phyloP scores from a whole-genome alignment of 495 filamentous ascomycete species.

The Penicillium lividum region DNA sequence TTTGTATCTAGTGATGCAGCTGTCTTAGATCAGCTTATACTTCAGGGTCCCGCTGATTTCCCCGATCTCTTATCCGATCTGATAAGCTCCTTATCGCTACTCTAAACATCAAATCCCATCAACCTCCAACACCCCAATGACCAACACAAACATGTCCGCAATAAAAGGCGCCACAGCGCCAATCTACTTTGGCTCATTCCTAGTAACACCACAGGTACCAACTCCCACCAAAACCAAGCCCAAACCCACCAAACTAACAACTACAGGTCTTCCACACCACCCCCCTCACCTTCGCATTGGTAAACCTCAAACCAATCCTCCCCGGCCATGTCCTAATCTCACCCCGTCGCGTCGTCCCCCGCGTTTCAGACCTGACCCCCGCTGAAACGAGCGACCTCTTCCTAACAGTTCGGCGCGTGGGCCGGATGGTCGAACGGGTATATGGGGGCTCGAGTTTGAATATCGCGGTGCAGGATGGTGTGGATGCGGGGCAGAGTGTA shows the following conservation, averaged over 20 bases:
- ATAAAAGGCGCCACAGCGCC: constrained; percentile 34
- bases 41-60: not conserved
- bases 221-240: not conserved
- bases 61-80: not conserved
- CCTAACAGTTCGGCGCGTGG: constrained; percentile 75
- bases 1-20: not conserved
- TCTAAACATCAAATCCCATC: not conserved
- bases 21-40: not conserved
- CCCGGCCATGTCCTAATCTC: constrained; percentile 89
- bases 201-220: constrained; percentile 49
- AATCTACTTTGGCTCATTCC: constrained; percentile 49
- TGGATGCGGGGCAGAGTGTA: constrained; percentile 85
- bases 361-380: constrained; percentile 71
- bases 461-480: constrained; percentile 90
- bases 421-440: constrained; percentile 72
- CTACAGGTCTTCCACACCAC: constrained; percentile 80
- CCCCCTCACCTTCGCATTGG: constrained; percentile 75
- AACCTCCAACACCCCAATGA: constrained; percentile 1
- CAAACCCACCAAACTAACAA: constrained; percentile 5
- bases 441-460: constrained; percentile 74
- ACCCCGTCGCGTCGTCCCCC: constrained; percentile 59
- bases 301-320: constrained; percentile 92
- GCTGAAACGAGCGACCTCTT: constrained; percentile 84
- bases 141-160: constrained; percentile 20
- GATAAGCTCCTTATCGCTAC: not conserved